Conservation (phyloP, 2,329 filamentous ascomycete species). For the Paecilomyces sp. region DNA sequence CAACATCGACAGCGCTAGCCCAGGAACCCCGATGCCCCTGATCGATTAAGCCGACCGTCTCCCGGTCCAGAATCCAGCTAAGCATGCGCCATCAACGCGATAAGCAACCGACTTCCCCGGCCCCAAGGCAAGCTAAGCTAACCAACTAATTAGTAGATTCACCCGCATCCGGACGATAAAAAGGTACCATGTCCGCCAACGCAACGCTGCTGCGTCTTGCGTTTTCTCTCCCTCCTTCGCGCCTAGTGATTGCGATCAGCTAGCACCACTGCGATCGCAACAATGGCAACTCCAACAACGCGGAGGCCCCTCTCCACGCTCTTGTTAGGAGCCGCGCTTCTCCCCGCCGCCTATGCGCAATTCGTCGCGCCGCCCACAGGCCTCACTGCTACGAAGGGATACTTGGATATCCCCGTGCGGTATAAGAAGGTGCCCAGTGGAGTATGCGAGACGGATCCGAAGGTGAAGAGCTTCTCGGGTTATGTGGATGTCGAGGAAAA, state of each 20-base stretch:
- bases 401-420: conserved; percentile 35
- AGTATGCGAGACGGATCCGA: conserved; percentile 28
- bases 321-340: not conserved
- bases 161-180: not conserved
- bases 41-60: not conserved
- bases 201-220: not conserved
- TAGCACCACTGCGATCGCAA: not conserved
- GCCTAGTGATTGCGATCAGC: not conserved
- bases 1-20: no score
- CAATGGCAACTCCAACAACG: not conserved
- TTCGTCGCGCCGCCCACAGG: conserved; percentile 31
- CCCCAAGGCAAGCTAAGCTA: not conserved
- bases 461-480: not conserved
- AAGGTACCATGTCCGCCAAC: not conserved
- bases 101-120: not conserved
- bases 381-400: conserved; percentile 28
- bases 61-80: not conserved
- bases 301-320: not conserved
- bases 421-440: conserved; percentile 44
- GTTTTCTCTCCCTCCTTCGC: not conserved
- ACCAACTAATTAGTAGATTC: not conserved
- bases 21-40: not conserved
- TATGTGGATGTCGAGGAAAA: not conserved
- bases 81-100: not conserved
- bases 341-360: conserved; percentile 13